These are phyloP conservation scores for Trichoderma sp. DNA, from an alignment of 2,329 filamentous ascomycete genomes.

Conservation along the genomic window DNA sequence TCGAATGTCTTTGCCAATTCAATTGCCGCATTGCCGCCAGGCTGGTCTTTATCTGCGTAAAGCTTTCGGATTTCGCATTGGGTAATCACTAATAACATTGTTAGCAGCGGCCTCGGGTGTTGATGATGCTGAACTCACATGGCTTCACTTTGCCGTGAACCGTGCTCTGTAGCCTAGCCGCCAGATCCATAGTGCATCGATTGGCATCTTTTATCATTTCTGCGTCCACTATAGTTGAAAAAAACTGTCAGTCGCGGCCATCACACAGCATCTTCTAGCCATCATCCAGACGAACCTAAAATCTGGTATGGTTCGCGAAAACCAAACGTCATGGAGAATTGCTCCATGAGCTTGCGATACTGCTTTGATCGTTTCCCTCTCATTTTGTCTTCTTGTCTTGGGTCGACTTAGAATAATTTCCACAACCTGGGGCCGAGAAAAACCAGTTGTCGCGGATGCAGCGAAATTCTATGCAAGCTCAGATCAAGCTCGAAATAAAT, in stretches of 20 bases:
- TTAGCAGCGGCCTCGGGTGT: slow-evolving; percentile 24
- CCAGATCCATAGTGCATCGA: slow-evolving; percentile 85
- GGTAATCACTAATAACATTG: slow-evolving; percentile 60
- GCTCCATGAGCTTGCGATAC: slow-evolving; percentile 82
- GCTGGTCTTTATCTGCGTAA: slow-evolving; percentile 59
- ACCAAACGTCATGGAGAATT: slow-evolving; percentile 81
- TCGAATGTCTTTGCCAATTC: slow-evolving; percentile 72
- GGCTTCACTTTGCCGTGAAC: slow-evolving; percentile 83
- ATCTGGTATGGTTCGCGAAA: slow-evolving; percentile 96
- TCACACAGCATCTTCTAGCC: neutral
- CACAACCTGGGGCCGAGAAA: neutral
- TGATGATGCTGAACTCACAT: slow-evolving; percentile 48
- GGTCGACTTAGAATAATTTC: neutral
- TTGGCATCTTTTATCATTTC: slow-evolving; percentile 79
- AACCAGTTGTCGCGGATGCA: neutral
- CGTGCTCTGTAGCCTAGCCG: slow-evolving; percentile 72
- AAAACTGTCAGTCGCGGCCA: neutral
- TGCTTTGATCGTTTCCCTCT: slow-evolving; percentile 53
- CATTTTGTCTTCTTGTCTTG: slow-evolving; percentile 33
- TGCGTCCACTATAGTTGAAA: slow-evolving; percentile 62
- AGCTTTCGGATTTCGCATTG: slow-evolving; percentile 79
- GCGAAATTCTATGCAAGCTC: neutral
- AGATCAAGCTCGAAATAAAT: slow-evolving; percentile 34
- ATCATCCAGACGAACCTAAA: slow-evolving; percentile 50
- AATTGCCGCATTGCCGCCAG: slow-evolving; percentile 59